These are phyloP conservation scores for Otatea glauca DNA, from an alignment of 176 grass and related monocot genomes.

Conservation along the genomic window DNA sequence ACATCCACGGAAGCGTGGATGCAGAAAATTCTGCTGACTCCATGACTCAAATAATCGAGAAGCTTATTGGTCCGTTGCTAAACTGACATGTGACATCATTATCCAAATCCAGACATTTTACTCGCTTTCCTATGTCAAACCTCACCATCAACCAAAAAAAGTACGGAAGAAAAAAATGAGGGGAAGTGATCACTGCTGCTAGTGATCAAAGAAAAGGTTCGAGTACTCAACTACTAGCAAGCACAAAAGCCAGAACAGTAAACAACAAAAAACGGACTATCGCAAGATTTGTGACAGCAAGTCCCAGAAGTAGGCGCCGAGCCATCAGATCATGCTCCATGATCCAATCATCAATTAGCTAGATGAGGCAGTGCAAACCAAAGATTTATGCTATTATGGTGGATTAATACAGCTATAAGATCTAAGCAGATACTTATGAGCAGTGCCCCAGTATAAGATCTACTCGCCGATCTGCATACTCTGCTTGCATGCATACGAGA, in stretches of 20 bases:
- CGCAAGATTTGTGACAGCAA: conserved; percentile 26
- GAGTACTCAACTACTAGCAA: background rate
- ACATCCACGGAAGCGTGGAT: conserved; percentile 16
- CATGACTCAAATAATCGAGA: conserved; percentile 33
- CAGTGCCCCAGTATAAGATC: conserved; percentile 3
- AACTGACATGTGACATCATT: background rate
- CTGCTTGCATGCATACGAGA: conserved; percentile 5
- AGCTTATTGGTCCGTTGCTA: background rate
- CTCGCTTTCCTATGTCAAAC: conserved; percentile 2
- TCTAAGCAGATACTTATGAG: conserved; percentile 6
- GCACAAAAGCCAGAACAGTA: conserved; percentile 36
- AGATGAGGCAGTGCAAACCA: background rate
- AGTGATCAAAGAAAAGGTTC: conserved; percentile 30
- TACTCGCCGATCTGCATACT: background rate
- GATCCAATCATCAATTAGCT: conserved; percentile 34
- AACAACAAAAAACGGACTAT: background rate
- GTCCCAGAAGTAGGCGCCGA: background rate
- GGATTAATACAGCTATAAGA: background rate
- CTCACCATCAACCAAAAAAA: conserved; percentile 28
- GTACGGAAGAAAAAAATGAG: background rate
- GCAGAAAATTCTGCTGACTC: conserved; percentile 19
- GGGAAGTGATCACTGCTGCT: conserved; percentile 12
- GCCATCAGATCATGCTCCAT: conserved; percentile 34
- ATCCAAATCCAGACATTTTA: conserved; percentile 15
- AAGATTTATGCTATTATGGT: background rate